Conservation (phyloP, 768 basidiomycete genomes). For the Cyclocybe cylindracea region DNA sequence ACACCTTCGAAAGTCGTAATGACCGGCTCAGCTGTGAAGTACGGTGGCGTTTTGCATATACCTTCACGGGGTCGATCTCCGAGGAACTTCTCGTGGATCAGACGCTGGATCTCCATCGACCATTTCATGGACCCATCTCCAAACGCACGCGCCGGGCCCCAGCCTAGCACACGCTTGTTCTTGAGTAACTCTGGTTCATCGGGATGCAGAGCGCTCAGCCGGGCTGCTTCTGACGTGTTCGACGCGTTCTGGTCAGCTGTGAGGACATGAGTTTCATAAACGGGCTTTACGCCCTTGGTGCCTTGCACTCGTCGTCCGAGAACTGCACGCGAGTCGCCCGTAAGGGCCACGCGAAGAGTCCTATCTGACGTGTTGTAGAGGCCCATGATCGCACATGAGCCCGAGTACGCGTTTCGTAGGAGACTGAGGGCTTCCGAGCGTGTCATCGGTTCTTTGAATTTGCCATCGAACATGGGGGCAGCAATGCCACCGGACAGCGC, state of each 20-base stretch:
- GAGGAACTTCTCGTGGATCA: conserved; percentile 31
- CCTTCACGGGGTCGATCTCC: conserved; percentile 28
- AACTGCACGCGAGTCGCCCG: conserved; percentile 51
- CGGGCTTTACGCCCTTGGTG: conserved; percentile 14
- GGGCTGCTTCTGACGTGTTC: conserved; percentile 38
- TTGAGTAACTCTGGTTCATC: conserved; percentile 34
- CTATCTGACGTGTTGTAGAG: conserved; percentile 43
- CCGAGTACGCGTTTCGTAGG: conserved; percentile 35
- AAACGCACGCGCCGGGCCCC: conserved; percentile 44
- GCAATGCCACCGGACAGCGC: neutral
- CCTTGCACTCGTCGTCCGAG: conserved; percentile 38
- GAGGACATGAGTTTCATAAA: conserved; percentile 41
- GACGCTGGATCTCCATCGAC: conserved; percentile 35
- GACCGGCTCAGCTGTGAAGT: conserved; percentile 57
- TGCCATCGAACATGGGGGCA: neutral
- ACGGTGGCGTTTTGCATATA: conserved; percentile 48
- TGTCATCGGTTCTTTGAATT: conserved; percentile 13
- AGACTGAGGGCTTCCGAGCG: conserved; percentile 25
- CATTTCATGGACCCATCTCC: conserved; percentile 49
- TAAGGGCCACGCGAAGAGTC: conserved; percentile 41
- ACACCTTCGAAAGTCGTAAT: conserved; percentile 40
- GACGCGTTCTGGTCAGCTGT: conserved; percentile 40
- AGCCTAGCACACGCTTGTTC: conserved; percentile 38
- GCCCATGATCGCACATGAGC: conserved; percentile 45
- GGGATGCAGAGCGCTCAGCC: conserved; percentile 39